Evolutionary conservation across 805 yeast species (phyloP).

Genomic region (Metschnikowia santaceciliae): DNA sequence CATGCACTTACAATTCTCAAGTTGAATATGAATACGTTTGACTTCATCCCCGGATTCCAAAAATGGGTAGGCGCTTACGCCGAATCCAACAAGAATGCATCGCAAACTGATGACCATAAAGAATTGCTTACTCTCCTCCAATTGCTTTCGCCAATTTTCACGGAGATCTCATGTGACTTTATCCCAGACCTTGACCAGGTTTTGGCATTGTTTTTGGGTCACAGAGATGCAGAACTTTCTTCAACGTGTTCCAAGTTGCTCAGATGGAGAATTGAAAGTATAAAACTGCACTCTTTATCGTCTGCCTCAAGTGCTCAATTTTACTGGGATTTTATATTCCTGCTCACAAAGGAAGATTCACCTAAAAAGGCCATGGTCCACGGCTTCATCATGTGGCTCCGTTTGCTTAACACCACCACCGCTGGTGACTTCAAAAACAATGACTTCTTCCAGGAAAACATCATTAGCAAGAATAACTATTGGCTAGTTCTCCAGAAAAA

Average conservation of each 20-base stretch:
- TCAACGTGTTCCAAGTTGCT: constrained; percentile 36
- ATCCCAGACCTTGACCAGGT: constrained; percentile 16
- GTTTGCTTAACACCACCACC: constrained; percentile 37
- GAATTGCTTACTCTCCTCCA: neutral
- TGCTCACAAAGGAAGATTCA: constrained; percentile 25
- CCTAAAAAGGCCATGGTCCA: constrained; percentile 28
- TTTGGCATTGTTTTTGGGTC: constrained; percentile 32
- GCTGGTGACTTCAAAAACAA: constrained; percentile 10
- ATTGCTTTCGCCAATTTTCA: neutral
- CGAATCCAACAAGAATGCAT: neutral
- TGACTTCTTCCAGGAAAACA: constrained; percentile 22
- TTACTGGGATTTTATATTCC: constrained; percentile 47
- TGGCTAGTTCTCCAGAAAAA: constrained; percentile 61
- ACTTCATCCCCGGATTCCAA: constrained; percentile 11
- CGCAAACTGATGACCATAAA: neutral
- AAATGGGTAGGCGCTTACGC: neutral
- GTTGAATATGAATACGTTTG: constrained; percentile 4
- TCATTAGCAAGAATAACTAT: constrained; percentile 23
- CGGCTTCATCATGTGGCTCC: constrained; percentile 53
- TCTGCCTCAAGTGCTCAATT: constrained; percentile 14
- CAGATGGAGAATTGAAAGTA: constrained; percentile 50
- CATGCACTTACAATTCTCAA: constrained; percentile 6
- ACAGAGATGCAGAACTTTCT: constrained; percentile 37
- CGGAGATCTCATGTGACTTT: neutral
- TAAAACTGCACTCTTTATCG: constrained; percentile 18